phyloP scores from a whole-genome alignment of 495 filamentous ascomycete species.

The Podospora australis region DNA sequence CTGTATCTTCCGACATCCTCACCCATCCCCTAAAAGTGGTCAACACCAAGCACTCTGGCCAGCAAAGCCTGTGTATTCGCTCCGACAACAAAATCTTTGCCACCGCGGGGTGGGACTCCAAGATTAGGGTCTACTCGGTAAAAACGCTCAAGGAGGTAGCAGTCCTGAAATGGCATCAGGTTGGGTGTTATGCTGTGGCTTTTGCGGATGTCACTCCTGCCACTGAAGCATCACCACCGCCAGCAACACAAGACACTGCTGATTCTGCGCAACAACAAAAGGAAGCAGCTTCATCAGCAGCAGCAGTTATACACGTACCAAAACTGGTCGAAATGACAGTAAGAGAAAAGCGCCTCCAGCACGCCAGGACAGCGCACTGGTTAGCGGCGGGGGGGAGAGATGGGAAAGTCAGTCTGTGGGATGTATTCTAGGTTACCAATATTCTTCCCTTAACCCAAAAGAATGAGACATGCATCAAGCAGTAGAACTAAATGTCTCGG shows the following conservation, averaged over 20 bases:
- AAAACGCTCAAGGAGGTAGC: conserved; percentile 84
- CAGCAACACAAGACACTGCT: background rate
- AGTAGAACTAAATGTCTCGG: background rate
- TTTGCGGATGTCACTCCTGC: conserved; percentile 51
- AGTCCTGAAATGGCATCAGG: conserved; percentile 91
- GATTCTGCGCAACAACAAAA: too few relatives aligned
- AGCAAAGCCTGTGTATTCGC: conserved; percentile 73
- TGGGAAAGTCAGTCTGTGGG: conserved; percentile 94
- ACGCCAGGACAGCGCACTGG: conserved; percentile 74
- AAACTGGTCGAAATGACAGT: conserved; percentile 41
- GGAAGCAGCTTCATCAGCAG: background rate
- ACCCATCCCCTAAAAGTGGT: conserved; percentile 48
- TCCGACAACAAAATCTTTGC: conserved; percentile 78
- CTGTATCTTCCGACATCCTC: conserved; percentile 7
- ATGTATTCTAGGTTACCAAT: conserved; percentile 54
- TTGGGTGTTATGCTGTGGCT: conserved; percentile 78
- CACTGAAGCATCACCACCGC: background rate
- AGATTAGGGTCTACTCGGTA: conserved; percentile 69
- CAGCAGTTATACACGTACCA: conserved; percentile 6
- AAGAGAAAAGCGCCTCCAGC: conserved; percentile 56
- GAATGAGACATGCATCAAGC: background rate
- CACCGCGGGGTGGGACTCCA: conserved; percentile 89
- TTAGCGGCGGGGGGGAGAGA: conserved; percentile 88
- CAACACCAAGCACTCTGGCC: conserved; percentile 83
- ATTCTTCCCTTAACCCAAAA: background rate